Base-by-base conservation (phyloP, 2,329 filamentous ascomycete genomes). In the Claviceps digitariae region DNA sequence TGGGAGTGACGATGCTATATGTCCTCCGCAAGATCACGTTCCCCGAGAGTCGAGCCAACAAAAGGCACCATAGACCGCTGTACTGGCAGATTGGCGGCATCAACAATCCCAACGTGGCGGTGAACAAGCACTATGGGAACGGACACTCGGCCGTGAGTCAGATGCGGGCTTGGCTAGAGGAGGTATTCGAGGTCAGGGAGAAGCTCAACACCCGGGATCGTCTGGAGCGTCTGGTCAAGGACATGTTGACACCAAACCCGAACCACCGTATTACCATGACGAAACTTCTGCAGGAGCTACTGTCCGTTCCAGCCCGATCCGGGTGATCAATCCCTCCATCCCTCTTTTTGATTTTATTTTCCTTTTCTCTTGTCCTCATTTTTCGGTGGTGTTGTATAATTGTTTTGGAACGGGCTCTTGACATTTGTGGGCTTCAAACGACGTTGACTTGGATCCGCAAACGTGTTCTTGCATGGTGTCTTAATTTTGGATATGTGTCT, bases 1-100 rank as follows among this genome's bases (percentile, higher is more conserved):
- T 82, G 31, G 78, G 78, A 47, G 70, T 82, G 50, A 80, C 77
- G 31, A 81, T 82, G 78, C 69, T 82, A 21, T 82, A 82, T 57
- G 73, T 79, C 4, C 63, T 82, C 52, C 69, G 72, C 57, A 78
- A 77, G 64, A 77, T 81, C 38, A 60, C 72, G 0, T 77, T 79
- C 53, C 78, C 78, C 1, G 78, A 81, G 57, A 67, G 64, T 36
- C 72, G 78, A 21, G 74, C 70, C 3, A 65, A 73, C 4, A 65
- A 73, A 27, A 70, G 71, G 51, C 68, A 71, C 1, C 74, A 77
- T 54, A 71, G 70, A 53, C 74, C 74, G 29, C 65, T 81, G 21
- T 79, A 80, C 64, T 82, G 78, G 78, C 68, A 73, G 60, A 81
- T 82, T 56, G 75, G 76, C 1, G 76, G 78, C 41, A 67, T 81